These are phyloP conservation scores for Theobroma cacao DNA, from an alignment of 345 rosid genomes.

Conservation along the genomic window DNA sequence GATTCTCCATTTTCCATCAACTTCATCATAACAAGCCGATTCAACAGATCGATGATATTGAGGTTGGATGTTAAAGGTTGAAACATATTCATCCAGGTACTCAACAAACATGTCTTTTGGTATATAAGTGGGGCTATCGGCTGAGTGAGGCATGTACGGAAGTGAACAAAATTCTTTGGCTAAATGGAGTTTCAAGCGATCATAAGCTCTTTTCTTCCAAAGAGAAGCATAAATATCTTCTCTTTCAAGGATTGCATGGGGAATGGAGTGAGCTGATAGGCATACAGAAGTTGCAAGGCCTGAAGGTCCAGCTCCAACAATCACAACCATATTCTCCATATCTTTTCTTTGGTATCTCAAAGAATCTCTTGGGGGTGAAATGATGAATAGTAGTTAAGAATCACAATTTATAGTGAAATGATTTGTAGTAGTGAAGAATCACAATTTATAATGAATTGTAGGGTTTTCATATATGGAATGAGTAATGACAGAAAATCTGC, in stretches of 20 bases:
- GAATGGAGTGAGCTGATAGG: conserved; percentile 34
- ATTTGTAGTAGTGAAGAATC: background rate
- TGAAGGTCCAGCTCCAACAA: conserved; percentile 66
- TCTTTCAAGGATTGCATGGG: conserved; percentile 47
- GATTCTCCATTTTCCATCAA: conserved; percentile 30
- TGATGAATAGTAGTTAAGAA: background rate
- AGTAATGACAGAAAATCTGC: background rate
- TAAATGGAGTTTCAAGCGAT: conserved; percentile 48
- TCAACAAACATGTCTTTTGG: conserved; percentile 34
- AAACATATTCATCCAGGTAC: conserved; percentile 50
- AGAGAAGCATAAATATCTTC: conserved; percentile 57
- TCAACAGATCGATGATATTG: conserved; percentile 29
- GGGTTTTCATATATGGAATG: background rate
- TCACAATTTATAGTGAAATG: no score
- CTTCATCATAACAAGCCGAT: conserved; percentile 20
- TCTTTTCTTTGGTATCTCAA: background rate
- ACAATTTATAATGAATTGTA: background rate
- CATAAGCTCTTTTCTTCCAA: conserved; percentile 53
- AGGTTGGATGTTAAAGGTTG: conserved; percentile 30
- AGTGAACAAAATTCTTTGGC: conserved; percentile 57
- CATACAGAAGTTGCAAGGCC: conserved; percentile 59
- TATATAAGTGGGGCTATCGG: conserved; percentile 37
- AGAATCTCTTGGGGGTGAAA: background rate
- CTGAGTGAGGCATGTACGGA: conserved; percentile 43
- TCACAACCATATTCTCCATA: conserved; percentile 30